Conservation (phyloP, 805 yeast species). For the Wickerhamomyces bovis region DNA sequence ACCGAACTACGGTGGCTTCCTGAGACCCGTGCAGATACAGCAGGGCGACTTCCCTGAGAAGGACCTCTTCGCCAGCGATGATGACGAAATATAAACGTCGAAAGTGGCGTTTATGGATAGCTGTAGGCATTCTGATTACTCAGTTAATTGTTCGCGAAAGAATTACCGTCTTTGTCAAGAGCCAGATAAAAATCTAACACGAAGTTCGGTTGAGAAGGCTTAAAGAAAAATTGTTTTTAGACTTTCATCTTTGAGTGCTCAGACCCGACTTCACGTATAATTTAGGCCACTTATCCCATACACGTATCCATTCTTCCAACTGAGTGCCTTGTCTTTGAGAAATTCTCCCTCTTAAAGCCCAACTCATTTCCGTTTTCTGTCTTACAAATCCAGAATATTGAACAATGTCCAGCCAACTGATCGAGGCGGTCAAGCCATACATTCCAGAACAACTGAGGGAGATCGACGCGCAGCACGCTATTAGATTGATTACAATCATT, state of each 20-base stretch:
- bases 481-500: slow-evolving; percentile 45
- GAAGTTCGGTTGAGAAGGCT: neutral
- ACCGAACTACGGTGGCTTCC: slow-evolving; percentile 67
- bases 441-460: slow-evolving; percentile 27
- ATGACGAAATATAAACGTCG: slow-evolving; percentile 34
- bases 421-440: slow-evolving; percentile 4
- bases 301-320: too few species aligned
- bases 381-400: neutral
- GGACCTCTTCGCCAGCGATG: slow-evolving; percentile 40
- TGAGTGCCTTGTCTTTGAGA: neutral
- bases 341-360: neutral
- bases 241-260: too few species aligned
- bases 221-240: too few species aligned
- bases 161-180: neutral
- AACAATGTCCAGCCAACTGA: neutral
- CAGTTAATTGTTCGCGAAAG: neutral
- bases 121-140: too few species aligned
- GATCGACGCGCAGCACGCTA: slow-evolving; percentile 39
- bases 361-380: neutral
- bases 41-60: slow-evolving; percentile 60
- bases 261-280: too few species aligned
- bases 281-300: too few species aligned
- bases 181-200: too few species aligned
- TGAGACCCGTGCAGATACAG: slow-evolving; percentile 61
- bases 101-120: neutral